Conservation (phyloP, 1,139 yeast species). For the Pichia sp. region DNA sequence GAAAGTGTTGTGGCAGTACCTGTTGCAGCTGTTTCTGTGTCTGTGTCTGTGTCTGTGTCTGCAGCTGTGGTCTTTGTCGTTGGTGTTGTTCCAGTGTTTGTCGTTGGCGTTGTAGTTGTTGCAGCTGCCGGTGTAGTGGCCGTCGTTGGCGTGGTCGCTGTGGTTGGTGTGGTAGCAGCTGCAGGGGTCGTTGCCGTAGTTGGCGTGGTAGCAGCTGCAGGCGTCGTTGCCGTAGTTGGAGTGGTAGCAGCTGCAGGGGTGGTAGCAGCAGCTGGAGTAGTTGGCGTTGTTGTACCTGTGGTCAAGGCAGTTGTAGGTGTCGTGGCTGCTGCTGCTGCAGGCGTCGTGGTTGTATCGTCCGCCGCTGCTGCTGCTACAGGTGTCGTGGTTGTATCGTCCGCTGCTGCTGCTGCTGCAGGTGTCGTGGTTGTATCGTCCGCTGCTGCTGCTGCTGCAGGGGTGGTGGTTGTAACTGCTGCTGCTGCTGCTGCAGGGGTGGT, state of each 20-base stretch:
- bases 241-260: slow-evolving; percentile 1
- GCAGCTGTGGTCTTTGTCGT: no score
- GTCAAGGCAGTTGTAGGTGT: no score
- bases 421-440: no score
- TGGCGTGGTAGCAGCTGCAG: not conserved
- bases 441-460: no score
- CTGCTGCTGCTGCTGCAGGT: no score
- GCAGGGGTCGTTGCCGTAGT: slow-evolving; percentile 4
- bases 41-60: no score
- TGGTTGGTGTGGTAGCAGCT: not conserved
- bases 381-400: no score
- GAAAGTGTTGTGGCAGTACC: not conserved
- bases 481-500: not conserved
- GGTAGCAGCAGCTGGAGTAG: not conserved
- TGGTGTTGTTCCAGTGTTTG: no score
- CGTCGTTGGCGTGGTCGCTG: slow-evolving; percentile 2
- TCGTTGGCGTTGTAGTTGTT: slow-evolving; percentile 1
- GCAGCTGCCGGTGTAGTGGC: slow-evolving; percentile 7
- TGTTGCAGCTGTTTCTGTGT: not conserved
- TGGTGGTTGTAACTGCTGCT: not conserved
- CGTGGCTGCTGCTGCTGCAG: no score
- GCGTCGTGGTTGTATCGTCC: no score
- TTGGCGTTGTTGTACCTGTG: not conserved
- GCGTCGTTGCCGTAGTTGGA: not conserved
- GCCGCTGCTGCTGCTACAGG: no score